Base-by-base conservation (phyloP, 2,329 filamentous ascomycete species). In the Chrysoporthe puriensis region DNA sequence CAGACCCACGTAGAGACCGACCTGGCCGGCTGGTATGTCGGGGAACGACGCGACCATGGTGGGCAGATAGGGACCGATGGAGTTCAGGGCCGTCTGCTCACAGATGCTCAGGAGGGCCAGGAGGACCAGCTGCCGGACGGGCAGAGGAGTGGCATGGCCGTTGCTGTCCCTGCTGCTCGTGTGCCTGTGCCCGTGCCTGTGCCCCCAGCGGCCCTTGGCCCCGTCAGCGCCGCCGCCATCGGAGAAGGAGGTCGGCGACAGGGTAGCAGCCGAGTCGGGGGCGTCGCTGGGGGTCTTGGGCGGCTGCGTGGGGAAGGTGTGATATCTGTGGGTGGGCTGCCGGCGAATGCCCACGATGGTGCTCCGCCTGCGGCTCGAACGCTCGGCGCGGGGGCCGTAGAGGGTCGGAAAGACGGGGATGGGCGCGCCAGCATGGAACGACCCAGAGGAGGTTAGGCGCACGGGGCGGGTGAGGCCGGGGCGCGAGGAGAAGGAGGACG, bases 41-140 rank as follows among this genome's bases (percentile, higher is more conserved):
- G 93, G 91, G 76, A 98, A 98, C 0, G 88, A 89, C 32, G 88
- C 87, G 1, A 94, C 90, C 95, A 99, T 98, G 73, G 94, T 88
- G 0, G 96, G 96, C 1, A 99, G 87, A 78, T 99, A 99, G 0
- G 96, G 96, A 13, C 91, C 92, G 74, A 99, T 97, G 32, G 94
- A 97, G 79, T 99, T 99, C 76, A 99, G 86, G 0, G 96, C 96
- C 0, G 95, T 98, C 83, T 99, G 96, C 77, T 99, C 96, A 64
- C 92, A 91, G 32, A 99, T 85, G 7, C 94, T 94, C 69, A 99
- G 92, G 71, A 97, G 82, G 1, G 95, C 95, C 44, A 99, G 83
- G 14, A 98, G 87, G 5, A 89, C 85, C 69, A 99, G 90, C 81
- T 98, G 96, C 72, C 85, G 88, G 71, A 88, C 88, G 0, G 96